Evolutionary conservation across 176 grass and related monocot species (phyloP), one percentile per base, ranked within the genome.

Genomic region (Secale cereale): DNA sequence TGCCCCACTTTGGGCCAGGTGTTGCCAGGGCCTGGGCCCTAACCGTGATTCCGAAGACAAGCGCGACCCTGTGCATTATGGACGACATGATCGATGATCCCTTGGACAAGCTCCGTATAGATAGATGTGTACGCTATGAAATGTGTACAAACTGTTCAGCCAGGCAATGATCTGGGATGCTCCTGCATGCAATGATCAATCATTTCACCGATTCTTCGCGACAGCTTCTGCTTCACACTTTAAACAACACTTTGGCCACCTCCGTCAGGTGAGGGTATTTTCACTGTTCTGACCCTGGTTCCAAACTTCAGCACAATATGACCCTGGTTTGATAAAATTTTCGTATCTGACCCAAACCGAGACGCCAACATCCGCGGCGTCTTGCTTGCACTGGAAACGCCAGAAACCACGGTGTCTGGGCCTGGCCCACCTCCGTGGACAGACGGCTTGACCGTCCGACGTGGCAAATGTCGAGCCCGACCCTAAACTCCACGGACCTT

Each of bases 161-260:
- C 0, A 46, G 39, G 13, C 13, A 46, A 17, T 16, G 41, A 50
- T 27, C 41, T 11, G 40, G n/a, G 41, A 0, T 48, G 27, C 66
- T 69, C 26, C 16, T 52, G 8, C 52, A 70, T 80, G 65, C 54
- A 60, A 80, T 67, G 66, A 17, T 72, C 77, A 72, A 32, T 79
- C 7, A 71, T 9, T 40, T 28, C 25, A 80, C 27, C 26, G 17
- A 62, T 64, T 29, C 36, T 20, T 78, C 37, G 1, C 56, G 16
- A 7, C 26, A 23, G 52, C 61, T 48, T 71, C 35, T 33, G 46
- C 66, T 64, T 35, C 37, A 73, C 67, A 14, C 22, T 82, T 26
- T 15, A 33, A 22, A 30, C 13, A 8, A 11, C 4, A 14, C 11
- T 54, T 48, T 48, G 45, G 15, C 10, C 56, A 22, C 19, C 19